phyloP scores from a whole-genome alignment of 1,284 basidiomycete genomes.

The Singerocomus inundabilis region DNA sequence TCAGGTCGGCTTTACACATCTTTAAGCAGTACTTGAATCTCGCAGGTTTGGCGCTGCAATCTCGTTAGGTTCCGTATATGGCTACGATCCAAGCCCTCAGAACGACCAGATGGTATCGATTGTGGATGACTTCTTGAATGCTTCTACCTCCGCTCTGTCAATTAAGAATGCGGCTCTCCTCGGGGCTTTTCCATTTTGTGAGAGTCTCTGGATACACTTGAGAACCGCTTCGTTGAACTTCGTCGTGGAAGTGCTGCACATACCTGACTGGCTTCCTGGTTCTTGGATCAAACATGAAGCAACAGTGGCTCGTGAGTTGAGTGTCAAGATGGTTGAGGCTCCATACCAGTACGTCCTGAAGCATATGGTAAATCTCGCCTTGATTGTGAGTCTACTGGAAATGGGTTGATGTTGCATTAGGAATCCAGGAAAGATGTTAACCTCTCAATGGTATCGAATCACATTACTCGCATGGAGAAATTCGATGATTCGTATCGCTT shows the following conservation, averaged over 20 bases:
- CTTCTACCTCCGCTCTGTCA: not conserved
- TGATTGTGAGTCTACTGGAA: not conserved
- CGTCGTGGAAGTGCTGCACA: constrained; percentile 7
- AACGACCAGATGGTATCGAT: constrained; percentile 16
- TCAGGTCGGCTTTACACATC: not conserved
- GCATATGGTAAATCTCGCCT: constrained; percentile 8
- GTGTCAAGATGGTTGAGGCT: constrained; percentile 6
- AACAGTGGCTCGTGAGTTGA: not conserved
- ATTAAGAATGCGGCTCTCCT: constrained; percentile 1
- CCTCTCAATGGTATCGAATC: constrained; percentile 13
- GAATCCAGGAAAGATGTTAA: not conserved
- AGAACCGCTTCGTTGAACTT: not conserved
- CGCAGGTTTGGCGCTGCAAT: constrained; percentile 15
- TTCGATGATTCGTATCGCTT: not conserved
- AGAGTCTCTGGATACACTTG: not conserved
- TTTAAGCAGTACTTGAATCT: not conserved
- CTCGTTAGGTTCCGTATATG: constrained; percentile 13
- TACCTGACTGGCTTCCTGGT: constrained; percentile 19
- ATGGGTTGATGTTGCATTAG: not conserved
- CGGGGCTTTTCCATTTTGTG: constrained; percentile 18
- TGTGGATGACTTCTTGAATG: not conserved
- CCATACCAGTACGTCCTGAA: constrained; percentile 16
- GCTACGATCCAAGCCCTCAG: constrained; percentile 13
- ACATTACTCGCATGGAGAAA: constrained; percentile 13
- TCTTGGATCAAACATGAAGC: constrained; percentile 2